These are phyloP conservation scores for Colletotrichum cordylinicola DNA, from an alignment of 2,329 filamentous ascomycete genomes.

Conservation along the genomic window DNA sequence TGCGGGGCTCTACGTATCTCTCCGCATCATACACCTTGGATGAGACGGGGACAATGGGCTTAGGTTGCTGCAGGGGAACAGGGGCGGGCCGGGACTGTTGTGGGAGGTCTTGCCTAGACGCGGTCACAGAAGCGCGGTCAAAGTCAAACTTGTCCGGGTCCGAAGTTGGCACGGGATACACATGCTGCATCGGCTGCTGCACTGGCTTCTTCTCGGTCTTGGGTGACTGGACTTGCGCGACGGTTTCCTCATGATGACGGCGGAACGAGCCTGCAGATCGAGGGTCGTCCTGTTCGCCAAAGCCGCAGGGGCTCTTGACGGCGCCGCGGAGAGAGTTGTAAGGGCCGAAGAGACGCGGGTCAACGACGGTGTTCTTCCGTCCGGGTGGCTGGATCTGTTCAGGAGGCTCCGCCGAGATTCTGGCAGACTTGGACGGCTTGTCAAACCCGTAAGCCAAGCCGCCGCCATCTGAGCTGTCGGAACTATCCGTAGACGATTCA, in stretches of 20 bases:
- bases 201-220: conserved; percentile 43
- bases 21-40: conserved; percentile 68
- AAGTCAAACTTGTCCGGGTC: conserved; percentile 70
- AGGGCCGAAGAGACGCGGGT: conserved; percentile 64
- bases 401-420: conserved; percentile 17
- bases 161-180: conserved; percentile 70
- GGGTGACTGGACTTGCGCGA: conserved; percentile 38
- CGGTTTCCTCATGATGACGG: conserved; percentile 41
- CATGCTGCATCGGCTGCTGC: conserved; percentile 63
- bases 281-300: conserved; percentile 39
- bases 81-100: conserved; percentile 57
- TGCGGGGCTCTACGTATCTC: conserved; percentile 41
- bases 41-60: conserved; percentile 77
- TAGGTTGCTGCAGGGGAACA: conserved; percentile 82
- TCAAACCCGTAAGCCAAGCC: conserved; percentile 49
- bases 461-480: conserved; percentile 45
- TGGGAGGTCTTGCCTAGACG: conserved; percentile 44
- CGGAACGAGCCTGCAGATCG: conserved; percentile 32
- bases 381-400: conserved; percentile 16
- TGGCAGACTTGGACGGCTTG: conserved; percentile 26
- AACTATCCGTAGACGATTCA: conserved; percentile 38
- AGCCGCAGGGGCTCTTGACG: conserved; percentile 62
- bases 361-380: conserved; percentile 52
- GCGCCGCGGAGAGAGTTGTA: conserved; percentile 65
- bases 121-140: conserved; percentile 53